Conservation (phyloP, 164 flowering plant species). For the Tetracentron sinense region DNA sequence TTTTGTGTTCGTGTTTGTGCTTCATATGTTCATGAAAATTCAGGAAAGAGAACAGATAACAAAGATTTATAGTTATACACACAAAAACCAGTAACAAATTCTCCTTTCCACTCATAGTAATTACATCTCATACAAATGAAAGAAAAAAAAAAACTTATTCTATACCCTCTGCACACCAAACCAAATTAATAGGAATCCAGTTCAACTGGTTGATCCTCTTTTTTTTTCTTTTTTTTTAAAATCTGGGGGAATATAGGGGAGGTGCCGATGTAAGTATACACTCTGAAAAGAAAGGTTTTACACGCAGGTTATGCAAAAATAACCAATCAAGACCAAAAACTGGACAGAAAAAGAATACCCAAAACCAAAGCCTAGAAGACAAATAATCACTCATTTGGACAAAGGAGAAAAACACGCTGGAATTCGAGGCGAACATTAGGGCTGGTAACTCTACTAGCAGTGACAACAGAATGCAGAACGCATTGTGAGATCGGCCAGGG, state of each 20-base stretch:
- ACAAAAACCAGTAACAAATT: constrained; percentile 39
- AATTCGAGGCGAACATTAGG: constrained; percentile 17
- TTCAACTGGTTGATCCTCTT: constrained; percentile 37
- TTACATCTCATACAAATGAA: constrained; percentile 27
- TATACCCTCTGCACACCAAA: constrained; percentile 52
- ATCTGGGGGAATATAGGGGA: constrained; percentile 34
- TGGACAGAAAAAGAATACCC: constrained; percentile 30
- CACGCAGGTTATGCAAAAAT: constrained; percentile 49
- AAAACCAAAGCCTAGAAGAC: constrained; percentile 34
- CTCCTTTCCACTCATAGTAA: constrained; percentile 27
- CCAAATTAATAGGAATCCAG: constrained; percentile 32
- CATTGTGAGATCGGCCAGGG: constrained; percentile 20
- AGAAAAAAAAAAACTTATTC: constrained; percentile 25
- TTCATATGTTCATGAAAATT: not conserved
- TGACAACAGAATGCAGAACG: constrained; percentile 15
- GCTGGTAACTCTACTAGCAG: constrained; percentile 14
- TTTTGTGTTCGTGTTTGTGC: not conserved
- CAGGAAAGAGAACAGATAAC: constrained; percentile 2
- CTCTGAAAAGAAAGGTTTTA: constrained; percentile 32
- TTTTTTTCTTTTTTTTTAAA: constrained; percentile 10
- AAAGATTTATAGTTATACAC: constrained; percentile 21
- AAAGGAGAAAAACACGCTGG: constrained; percentile 32
- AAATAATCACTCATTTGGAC: constrained; percentile 40
- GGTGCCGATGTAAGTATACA: constrained; percentile 50
- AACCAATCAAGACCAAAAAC: constrained; percentile 33